phyloP scores from a whole-genome alignment of 1,139 yeast genomes.

The Torulaspora globosa region DNA sequence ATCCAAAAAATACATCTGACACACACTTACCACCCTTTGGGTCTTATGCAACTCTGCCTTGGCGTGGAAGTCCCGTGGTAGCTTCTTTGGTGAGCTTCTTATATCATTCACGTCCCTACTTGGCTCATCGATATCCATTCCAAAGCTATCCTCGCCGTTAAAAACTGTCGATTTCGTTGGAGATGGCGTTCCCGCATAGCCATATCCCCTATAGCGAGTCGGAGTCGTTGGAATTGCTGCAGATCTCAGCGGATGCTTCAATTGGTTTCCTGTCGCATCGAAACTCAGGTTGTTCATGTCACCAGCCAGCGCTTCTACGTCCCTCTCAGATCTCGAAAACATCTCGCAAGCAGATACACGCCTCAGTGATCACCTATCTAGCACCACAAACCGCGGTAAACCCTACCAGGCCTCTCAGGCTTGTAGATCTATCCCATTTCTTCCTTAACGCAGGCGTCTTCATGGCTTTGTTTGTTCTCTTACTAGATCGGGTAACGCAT shows the following conservation, averaged over 20 bases:
- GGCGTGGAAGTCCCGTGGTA: conserved; percentile 51
- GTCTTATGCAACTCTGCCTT: conserved; percentile 73
- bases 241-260: conserved; percentile 15
- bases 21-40: conserved; percentile 79
- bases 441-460: conserved; percentile 2
- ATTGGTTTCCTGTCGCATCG: conserved; percentile 18
- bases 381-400: neutral
- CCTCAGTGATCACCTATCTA: too few relatives aligned
- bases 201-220: conserved; percentile 16
- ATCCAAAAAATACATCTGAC: conserved; percentile 77
- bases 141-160: conserved; percentile 22
- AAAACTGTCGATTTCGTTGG: conserved; percentile 25
- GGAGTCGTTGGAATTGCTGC: conserved; percentile 19
- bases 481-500: conserved; percentile 7
- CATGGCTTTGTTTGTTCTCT: conserved; percentile 2
- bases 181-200: conserved; percentile 20
- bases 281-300: conserved; percentile 36
- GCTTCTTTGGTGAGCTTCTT: conserved; percentile 38
- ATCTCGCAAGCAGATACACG: conserved; percentile 4
- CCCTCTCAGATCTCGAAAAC: conserved; percentile 30
- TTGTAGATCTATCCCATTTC: neutral
- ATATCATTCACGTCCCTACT: conserved; percentile 26
- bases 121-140: conserved; percentile 36
- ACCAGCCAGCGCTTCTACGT: conserved; percentile 36
- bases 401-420: neutral